These are phyloP conservation scores for Salix arbutifolia DNA, from an alignment of 345 rosid species.

Conservation along the genomic window DNA sequence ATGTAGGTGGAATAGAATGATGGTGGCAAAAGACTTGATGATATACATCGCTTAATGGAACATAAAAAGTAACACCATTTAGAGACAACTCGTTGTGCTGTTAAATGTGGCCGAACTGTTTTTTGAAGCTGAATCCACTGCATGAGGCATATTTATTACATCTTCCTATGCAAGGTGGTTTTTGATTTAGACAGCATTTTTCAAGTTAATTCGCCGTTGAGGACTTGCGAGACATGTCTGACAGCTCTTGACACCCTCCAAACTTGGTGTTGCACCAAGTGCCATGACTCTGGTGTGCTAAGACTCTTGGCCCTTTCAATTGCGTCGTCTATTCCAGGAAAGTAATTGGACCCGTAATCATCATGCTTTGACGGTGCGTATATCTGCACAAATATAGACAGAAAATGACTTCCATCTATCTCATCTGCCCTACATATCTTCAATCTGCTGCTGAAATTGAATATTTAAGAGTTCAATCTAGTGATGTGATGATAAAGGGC, in stretches of 20 bases:
- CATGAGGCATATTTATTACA: neutral
- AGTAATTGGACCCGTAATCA: slow-evolving; percentile 66
- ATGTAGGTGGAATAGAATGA: neutral
- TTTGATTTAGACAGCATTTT: neutral
- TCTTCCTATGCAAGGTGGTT: neutral
- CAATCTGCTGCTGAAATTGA: too few species aligned
- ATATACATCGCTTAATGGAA: neutral
- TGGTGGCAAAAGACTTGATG: neutral
- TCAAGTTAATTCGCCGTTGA: slow-evolving; percentile 61
- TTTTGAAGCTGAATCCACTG: neutral
- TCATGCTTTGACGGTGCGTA: slow-evolving; percentile 71
- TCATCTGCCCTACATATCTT: too few species aligned
- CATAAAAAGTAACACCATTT: too few species aligned
- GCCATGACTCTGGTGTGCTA: slow-evolving; percentile 55
- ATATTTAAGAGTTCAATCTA: too few species aligned
- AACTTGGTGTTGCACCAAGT: slow-evolving; percentile 62
- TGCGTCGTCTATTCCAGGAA: slow-evolving; percentile 79
- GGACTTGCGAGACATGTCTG: slow-evolving; percentile 58
- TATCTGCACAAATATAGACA: slow-evolving; percentile 33
- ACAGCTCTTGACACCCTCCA: slow-evolving; percentile 80
- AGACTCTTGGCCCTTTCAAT: slow-evolving; percentile 48
- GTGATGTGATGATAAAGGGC: too few species aligned
- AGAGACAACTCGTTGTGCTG: too few species aligned
- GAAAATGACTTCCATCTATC: neutral
- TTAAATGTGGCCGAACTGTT: too few species aligned